Percentiles rank a stretch among this genome's conserved stretches.
Evolutionary conservation across 208 protist genomes (phyloP).

Genomic region (Trypanosoma platydactyli): DNA sequence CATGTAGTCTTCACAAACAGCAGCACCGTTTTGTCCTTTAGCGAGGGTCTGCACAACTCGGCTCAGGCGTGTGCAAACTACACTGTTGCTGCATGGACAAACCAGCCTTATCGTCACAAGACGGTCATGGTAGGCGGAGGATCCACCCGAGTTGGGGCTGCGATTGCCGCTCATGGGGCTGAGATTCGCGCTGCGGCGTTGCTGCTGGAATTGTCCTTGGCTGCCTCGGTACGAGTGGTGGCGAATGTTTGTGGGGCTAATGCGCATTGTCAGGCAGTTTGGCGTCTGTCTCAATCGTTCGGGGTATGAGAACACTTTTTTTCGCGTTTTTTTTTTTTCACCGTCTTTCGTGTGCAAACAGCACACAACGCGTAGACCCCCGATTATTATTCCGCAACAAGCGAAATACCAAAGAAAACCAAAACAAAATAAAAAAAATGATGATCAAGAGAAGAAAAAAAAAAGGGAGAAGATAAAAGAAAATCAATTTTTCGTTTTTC

Average conservation of each 20-base stretch:
- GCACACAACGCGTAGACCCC: slow-evolving; percentile 5
- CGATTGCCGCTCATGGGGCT: slow-evolving; percentile 12
- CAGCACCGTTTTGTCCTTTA: slow-evolving; percentile 26
- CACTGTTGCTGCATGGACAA: slow-evolving; percentile 17
- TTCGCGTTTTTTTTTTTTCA: too few species aligned
- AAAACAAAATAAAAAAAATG: slow-evolving; percentile 8
- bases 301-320: background rate
- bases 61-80: slow-evolving; percentile 17
- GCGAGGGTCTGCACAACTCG: slow-evolving; percentile 18
- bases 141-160: slow-evolving; percentile 1
- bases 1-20: slow-evolving; percentile 71
- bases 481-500: background rate
- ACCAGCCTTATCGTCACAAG: slow-evolving; percentile 21
- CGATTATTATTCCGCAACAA: too few species aligned
- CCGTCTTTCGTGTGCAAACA: background rate
- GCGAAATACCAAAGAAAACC: background rate
- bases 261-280: background rate
- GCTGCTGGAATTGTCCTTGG: slow-evolving; percentile 11
- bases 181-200: slow-evolving; percentile 11
- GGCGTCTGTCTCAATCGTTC: background rate
- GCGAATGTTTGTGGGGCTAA: background rate
- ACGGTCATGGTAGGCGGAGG: slow-evolving; percentile 10
- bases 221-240: slow-evolving; percentile 1
- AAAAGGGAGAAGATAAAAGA: slow-evolving; percentile 9
- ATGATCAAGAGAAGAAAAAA: slow-evolving; percentile 3